phyloP scores from a whole-genome alignment of 2,329 filamentous ascomycete genomes.

The Lachnellula arida region DNA sequence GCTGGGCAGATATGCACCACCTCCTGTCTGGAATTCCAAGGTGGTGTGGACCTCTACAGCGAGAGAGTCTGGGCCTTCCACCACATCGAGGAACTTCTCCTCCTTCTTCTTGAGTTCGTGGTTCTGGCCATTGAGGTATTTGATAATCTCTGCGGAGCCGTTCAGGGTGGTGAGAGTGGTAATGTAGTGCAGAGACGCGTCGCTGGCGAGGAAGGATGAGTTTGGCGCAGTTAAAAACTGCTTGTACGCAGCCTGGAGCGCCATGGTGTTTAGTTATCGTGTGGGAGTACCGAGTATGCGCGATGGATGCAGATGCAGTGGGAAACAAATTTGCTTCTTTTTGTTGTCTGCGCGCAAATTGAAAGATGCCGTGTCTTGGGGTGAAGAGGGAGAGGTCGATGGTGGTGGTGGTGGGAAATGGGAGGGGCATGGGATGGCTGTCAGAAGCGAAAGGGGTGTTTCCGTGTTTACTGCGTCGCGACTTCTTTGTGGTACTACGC shows the following conservation, averaged over 20 bases:
- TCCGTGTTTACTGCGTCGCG: slow-evolving; percentile 11
- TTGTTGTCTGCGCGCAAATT: neutral
- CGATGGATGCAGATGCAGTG: slow-evolving; percentile 3
- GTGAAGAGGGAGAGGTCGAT: neutral
- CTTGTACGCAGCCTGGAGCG: slow-evolving; percentile 57
- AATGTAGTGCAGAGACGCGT: slow-evolving; percentile 79
- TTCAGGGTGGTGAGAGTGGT: slow-evolving; percentile 75
- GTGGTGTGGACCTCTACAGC: slow-evolving; percentile 77
- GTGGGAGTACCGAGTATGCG: neutral
- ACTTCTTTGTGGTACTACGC: slow-evolving; percentile 7
- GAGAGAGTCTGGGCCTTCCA: slow-evolving; percentile 67
- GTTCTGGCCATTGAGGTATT: slow-evolving; percentile 68
- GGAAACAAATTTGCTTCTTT: neutral
- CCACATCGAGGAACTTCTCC: slow-evolving; percentile 66
- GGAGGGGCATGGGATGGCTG: neutral
- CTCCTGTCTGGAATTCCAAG: slow-evolving; percentile 74
- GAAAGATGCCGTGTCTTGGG: neutral
- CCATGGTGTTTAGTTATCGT: slow-evolving; percentile 34
- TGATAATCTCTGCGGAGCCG: slow-evolving; percentile 71
- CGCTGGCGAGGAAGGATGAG: slow-evolving; percentile 56
- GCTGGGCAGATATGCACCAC: slow-evolving; percentile 80
- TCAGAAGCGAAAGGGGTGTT: slow-evolving; percentile 12
- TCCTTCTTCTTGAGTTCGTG: slow-evolving; percentile 79
- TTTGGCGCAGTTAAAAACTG: slow-evolving; percentile 66
- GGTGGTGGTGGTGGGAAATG: neutral